Evolutionary conservation across 805 yeast genomes (phyloP).

Genomic region (Myxozyma mucilagina): DNA sequence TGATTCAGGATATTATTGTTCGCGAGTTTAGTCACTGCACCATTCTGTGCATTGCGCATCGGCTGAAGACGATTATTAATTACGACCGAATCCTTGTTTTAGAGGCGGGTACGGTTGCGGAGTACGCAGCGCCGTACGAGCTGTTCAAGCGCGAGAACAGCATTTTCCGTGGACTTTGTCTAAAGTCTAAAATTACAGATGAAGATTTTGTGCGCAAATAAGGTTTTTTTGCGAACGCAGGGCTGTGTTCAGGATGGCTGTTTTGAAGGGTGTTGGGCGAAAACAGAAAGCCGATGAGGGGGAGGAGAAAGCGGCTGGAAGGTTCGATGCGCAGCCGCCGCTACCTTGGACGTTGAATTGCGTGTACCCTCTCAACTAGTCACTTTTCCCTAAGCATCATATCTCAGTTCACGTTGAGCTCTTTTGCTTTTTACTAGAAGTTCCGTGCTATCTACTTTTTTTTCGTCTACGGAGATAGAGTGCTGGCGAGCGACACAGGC

Average conservation of each 20-base stretch:
- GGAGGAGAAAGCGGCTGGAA: no score
- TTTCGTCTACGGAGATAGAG: no score
- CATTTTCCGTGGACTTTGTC: constrained; percentile 52
- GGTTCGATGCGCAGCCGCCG: no score
- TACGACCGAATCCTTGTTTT: constrained; percentile 79
- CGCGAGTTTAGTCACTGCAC: constrained; percentile 63
- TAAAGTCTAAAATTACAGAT: constrained; percentile 46
- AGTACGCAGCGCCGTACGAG: constrained; percentile 62
- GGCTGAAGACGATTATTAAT: constrained; percentile 69
- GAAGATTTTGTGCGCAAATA: constrained; percentile 46
- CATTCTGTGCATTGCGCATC: constrained; percentile 70
- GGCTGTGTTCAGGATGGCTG: background rate
- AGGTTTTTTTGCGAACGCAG: background rate
- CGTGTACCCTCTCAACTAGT: no score
- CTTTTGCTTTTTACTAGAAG: no score
- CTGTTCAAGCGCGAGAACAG: constrained; percentile 49
- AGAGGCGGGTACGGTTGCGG: constrained; percentile 75
- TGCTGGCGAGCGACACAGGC: no score
- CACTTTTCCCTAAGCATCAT: no score
- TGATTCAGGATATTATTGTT: constrained; percentile 61
- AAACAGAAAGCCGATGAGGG: background rate
- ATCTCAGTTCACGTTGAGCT: no score
- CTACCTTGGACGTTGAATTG: no score
- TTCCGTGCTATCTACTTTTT: no score
- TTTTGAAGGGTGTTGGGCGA: background rate